Conservation (phyloP, 768 basidiomycete genomes). For the Amanita rubescens region DNA sequence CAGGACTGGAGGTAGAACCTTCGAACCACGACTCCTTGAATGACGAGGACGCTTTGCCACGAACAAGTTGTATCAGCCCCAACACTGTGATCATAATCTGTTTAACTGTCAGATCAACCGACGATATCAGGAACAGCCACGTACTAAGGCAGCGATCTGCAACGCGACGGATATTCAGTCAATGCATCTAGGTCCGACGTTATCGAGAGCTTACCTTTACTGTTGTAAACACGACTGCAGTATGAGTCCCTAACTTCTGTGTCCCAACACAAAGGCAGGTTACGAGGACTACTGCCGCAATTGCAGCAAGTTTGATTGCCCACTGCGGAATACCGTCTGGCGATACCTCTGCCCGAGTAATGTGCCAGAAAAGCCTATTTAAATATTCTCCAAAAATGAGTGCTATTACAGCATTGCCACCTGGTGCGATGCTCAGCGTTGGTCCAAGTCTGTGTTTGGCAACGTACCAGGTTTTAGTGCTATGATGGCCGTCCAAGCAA, state of each 20-base stretch:
- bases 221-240: constrained; percentile 80
- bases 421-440: constrained; percentile 25
- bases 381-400: constrained; percentile 91
- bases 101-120: neutral
- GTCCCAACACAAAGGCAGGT: constrained; percentile 74
- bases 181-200: neutral
- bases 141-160: constrained; percentile 60
- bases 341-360: constrained; percentile 60
- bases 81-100: constrained; percentile 69
- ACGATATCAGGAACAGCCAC: constrained; percentile 16
- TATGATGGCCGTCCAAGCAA: constrained; percentile 91
- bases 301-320: constrained; percentile 85
- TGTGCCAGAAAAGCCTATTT: constrained; percentile 81
- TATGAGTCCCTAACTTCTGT: constrained; percentile 68
- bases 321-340: constrained; percentile 80
- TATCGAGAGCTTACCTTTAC: constrained; percentile 54
- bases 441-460: neutral
- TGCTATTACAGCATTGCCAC: constrained; percentile 75
- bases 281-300: constrained; percentile 62
- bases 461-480: constrained; percentile 72
- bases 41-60: constrained; percentile 65
- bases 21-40: constrained; percentile 63
- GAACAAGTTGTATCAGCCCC: constrained; percentile 68
- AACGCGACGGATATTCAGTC: neutral
- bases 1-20: constrained; percentile 70